Base-by-base conservation (phyloP, 2,329 filamentous ascomycete species). In the Fonsecaea monophora region DNA sequence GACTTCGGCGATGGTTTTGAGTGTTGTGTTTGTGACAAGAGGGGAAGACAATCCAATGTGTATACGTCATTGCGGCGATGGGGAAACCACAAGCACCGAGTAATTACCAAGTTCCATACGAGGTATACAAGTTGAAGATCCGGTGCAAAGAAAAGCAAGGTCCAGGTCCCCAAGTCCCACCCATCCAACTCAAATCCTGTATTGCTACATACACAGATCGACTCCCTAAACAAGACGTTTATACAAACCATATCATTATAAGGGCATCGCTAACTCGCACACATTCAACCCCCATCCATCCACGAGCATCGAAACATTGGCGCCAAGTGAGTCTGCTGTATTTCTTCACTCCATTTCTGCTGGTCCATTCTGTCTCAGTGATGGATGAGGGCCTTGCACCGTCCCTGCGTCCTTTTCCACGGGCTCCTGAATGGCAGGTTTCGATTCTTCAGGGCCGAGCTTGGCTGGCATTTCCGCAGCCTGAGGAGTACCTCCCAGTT, bases 401-500 rank as follows among this genome's bases (percentile, higher is more conserved):
- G 53, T 48, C 13, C 53, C 64, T 35, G 59, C 59, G 21, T 67
- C 64, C 37, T 67, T 67, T 45, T 67, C 64, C 15, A 67, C 60
- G 12, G 64, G 64, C 38, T 54, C 55, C 18, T 57, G 53, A 21
- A 53, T 25, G 7, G 34, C 30, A 13, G 38, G 8, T 2, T 25
- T 53, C n/a, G 10, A 18, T 12, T 12, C 5, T 35, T 13, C 35
- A 18, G 21, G n/a, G 15, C 37, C 54, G 3, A 54, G 7, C 37
- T 63, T 59, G 7, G 40, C 59, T n/a, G 53, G 35, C 42, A 67
- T 48, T 53, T 67, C 64, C 6, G 55, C 64, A n/a, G 60, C 55
- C 13, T 58, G 60, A 38, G 42, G 59, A 7, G 54, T 55, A 5
- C 54, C 60, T 10, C 45, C 60, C 6, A 67, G 30, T 34, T 67